Evolutionary conservation across 768 basidiomycete species (phyloP), one percentile per base, ranked within the genome.

Genomic region (Punctularia strigosozonata): DNA sequence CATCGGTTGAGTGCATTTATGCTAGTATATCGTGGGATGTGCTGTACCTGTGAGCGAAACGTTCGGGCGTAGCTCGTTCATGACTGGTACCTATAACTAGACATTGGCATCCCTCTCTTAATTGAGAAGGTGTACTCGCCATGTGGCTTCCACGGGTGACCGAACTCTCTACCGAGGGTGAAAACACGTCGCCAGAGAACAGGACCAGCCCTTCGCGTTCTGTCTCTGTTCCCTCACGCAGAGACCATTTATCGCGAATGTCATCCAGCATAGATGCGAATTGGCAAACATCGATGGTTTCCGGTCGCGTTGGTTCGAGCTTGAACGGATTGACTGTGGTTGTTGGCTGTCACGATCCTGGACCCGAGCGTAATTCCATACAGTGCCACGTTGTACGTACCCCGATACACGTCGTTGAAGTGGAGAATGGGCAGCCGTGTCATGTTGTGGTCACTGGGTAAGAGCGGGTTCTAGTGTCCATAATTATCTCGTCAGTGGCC

Each of bases 121-220:
- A 33, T 35, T 6, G 39, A 20, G 23, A 12, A 12, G 19, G 21
- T 26, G 13, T 19, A 48, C 65, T 39, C 47, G 86, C 88, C 87
- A 90, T 87, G 72, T 90, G 88, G 49, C 80, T 85, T 34, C 89
- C 89, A 54, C 89, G 66, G 4, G 89, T 90, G 25, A 94, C 79
- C 4, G 83, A 79, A 46, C 80, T 85, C 59, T 92, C 90, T 1
- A 86, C 69, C 1, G 82, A 86, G 0, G 89, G 90, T 18, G 82
- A 79, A 55, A 92, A 92, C 8, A 88, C 64, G 56, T 94, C 90
- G 6, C 90, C 90, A 25, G 86, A 90, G 58, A 92, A 95, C 4
- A 95, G 59, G 0, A 80, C 65, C 6, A 95, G 62, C 0, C 89
- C 89, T 49, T 88, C 81, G 46, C 64, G 65, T 35, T 63, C 59